Percentiles rank a stretch among this genome's conserved stretches.
Evolutionary conservation across 352 stramenopile genomes (phyloP).

Genomic region (Pythium biforme): DNA sequence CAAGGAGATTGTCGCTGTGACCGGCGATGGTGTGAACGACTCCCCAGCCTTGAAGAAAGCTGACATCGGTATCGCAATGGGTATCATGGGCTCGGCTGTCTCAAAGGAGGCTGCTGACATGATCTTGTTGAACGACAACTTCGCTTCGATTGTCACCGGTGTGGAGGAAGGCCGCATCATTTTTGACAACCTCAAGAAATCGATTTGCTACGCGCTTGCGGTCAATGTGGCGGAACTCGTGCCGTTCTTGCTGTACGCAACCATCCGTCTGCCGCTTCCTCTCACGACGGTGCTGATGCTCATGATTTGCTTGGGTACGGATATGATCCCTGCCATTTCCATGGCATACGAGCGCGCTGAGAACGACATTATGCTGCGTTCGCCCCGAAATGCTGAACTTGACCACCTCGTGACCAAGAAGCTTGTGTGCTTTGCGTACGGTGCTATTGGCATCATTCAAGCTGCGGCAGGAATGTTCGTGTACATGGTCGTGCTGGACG

Average conservation of each 20-base stretch:
- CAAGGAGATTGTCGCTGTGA: constrained; percentile 93
- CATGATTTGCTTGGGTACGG: constrained; percentile 88
- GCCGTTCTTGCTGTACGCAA: constrained; percentile 85
- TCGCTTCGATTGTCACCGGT: constrained; percentile 94
- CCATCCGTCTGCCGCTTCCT: constrained; percentile 82
- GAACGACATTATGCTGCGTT: constrained; percentile 86
- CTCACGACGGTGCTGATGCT: constrained; percentile 92
- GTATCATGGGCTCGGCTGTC: constrained; percentile 95
- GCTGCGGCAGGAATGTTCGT: constrained; percentile 85
- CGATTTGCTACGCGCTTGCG: constrained; percentile 90
- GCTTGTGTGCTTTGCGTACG: constrained; percentile 88
- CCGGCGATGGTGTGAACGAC: constrained; percentile 98
- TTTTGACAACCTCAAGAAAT: constrained; percentile 96
- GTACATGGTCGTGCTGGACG: constrained; percentile 87
- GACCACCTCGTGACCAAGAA: constrained; percentile 89
- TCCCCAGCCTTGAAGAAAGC: constrained; percentile 95
- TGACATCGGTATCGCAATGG: constrained; percentile 98
- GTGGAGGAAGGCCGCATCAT: constrained; percentile 95
- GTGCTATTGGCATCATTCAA: constrained; percentile 88
- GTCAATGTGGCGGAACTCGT: constrained; percentile 90
- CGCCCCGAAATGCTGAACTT: constrained; percentile 72
- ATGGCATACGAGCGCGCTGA: constrained; percentile 90
- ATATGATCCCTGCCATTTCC: constrained; percentile 92
- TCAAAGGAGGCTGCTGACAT: constrained; percentile 95
- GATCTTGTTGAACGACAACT: constrained; percentile 97